These are phyloP conservation scores for Epichloe sibirici DNA, from an alignment of 2,329 filamentous ascomycete genomes.

Conservation along the genomic window DNA sequence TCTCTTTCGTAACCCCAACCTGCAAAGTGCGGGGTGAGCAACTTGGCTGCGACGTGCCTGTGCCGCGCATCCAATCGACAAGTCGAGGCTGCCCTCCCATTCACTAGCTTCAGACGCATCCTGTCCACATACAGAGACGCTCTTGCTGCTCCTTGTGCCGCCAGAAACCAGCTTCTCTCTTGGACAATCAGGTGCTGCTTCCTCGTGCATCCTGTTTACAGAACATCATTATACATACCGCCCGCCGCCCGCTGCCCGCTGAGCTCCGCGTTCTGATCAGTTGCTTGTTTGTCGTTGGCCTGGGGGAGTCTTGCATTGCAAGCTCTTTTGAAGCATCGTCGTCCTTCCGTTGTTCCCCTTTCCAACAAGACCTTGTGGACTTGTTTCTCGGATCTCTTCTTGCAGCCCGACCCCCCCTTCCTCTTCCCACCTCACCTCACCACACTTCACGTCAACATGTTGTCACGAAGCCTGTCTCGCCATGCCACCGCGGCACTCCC, in stretches of 20 bases:
- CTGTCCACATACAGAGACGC: not conserved
- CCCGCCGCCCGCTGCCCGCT: too few relatives aligned
- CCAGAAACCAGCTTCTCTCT: not conserved
- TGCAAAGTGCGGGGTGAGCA: slow-evolving; percentile 14
- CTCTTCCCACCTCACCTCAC: not conserved
- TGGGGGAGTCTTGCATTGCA: not conserved
- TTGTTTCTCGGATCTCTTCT: slow-evolving; percentile 3
- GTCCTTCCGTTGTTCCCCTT: not conserved
- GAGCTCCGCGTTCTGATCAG: not conserved
- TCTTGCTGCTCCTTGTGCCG: slow-evolving; percentile 1
- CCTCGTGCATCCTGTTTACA: not conserved
- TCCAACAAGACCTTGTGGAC: not conserved
- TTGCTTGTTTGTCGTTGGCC: not conserved
- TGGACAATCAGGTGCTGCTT: not conserved
- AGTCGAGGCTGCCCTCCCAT: slow-evolving; percentile 18
- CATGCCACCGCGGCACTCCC: slow-evolving; percentile 34
- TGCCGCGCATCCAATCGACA: slow-evolving; percentile 16
- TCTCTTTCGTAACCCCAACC: not conserved
- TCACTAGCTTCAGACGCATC: slow-evolving; percentile 4
- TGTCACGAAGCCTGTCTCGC: slow-evolving; percentile 14
- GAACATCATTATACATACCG: not conserved
- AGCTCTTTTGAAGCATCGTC: not conserved
- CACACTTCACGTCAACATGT: slow-evolving; percentile 6
- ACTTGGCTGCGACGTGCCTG: slow-evolving; percentile 9
- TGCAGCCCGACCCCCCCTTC: slow-evolving; percentile 6